These are phyloP conservation scores for Metarhizium robertsii DNA, from an alignment of 2,329 filamentous ascomycete species.

Conservation along the genomic window DNA sequence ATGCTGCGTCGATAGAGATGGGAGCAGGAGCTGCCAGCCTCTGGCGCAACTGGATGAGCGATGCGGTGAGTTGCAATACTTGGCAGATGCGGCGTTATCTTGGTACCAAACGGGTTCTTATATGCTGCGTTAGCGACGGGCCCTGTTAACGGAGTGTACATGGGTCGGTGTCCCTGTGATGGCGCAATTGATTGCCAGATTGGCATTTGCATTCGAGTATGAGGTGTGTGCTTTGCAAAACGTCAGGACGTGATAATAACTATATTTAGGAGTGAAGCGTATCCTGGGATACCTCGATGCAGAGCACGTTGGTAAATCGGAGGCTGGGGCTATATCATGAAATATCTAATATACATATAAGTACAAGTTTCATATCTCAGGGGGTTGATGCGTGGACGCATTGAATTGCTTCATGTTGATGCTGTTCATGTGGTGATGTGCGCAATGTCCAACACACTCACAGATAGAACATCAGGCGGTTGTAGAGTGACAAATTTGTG, in stretches of 20 bases:
- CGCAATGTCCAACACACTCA: no score
- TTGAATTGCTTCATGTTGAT: no score
- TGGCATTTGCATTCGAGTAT: neutral
- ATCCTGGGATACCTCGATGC: neutral
- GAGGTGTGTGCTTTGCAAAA: neutral
- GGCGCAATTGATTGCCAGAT: neutral
- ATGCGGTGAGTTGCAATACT: no score
- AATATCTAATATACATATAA: neutral
- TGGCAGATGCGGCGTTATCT: neutral
- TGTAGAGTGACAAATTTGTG: no score
- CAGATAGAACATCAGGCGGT: no score
- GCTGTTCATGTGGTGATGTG: no score
- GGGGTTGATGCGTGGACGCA: neutral
- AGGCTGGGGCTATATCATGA: neutral
- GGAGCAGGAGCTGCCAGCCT: no score
- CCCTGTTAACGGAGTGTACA: neutral
- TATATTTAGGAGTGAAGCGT: neutral
- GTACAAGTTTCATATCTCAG: neutral
- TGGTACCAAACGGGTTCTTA: no score
- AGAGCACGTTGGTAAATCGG: neutral
- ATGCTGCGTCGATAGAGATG: neutral
- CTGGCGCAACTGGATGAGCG: no score
- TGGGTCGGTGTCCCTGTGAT: neutral
- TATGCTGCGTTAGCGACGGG: neutral
- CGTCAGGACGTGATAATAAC: neutral